Evolutionary conservation across 139 green algal species (phyloP), one percentile per base, ranked within the genome.

Genomic region (Microglena sp.): DNA sequence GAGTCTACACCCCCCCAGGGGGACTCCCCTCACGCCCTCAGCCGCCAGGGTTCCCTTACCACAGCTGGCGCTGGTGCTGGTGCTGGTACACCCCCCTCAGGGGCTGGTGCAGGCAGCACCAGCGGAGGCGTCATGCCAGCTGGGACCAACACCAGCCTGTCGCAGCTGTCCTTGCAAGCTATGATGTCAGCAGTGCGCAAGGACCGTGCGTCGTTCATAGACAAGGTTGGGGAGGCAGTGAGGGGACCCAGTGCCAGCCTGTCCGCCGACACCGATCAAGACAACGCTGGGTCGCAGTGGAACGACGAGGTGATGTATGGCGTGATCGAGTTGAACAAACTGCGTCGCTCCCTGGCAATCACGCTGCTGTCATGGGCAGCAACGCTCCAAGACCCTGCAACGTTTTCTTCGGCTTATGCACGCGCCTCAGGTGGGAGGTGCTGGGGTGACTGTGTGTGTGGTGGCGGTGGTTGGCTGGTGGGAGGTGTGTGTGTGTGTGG

Each of bases 301-400:
- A n/a, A 50, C 18, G 40, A 81, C 67, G 67, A 81, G 70, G 45
- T 85, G 21, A 33, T 84, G 34, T 45, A 34, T 4, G 64, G 68
- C 40, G 33, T 81, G 7, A 45, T 73, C 46, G 74, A 85, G 36
- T 73, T 93, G 30, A 90, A 87, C 66, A 55, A 70, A 21, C 76
- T 90, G 67, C 79, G 83, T n/a, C 68, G 73, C 36, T 67, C 69
- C 31, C 69, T 93, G n/a, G 73, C 77, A 2, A 57, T 83, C 8
- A 78, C 76, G 3, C 71, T 79, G 28, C 73, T 89, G 50, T 75
- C 80, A 7, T 93, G 84, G 84, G 80, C 82, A 46, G 73, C 74
- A 3, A 78, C 50, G 21, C 56, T 65, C 61, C 67, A 78, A 28
- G 68, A 68, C 50, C 71, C 61, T 57, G 27, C 32, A 50, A 45